phyloP scores from a whole-genome alignment of 2,329 filamentous ascomycete genomes.

The Cercospora sp. region DNA sequence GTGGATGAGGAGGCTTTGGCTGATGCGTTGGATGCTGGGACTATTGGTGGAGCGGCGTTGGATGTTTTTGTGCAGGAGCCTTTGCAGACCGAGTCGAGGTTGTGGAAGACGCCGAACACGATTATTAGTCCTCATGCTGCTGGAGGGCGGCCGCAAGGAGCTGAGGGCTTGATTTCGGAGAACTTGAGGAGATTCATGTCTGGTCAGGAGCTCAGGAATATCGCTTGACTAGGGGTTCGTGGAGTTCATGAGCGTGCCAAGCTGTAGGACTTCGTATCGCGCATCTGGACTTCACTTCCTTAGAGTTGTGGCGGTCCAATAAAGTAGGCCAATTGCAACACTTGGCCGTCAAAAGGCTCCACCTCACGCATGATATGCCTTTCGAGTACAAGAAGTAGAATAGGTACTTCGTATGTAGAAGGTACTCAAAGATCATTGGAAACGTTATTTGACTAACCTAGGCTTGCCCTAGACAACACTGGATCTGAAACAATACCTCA shows the following conservation, averaged over 20 bases:
- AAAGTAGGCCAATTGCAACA: neutral
- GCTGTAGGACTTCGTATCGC: neutral
- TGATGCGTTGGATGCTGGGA: conserved; percentile 47
- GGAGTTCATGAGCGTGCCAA: conserved; percentile 3
- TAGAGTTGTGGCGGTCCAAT: neutral
- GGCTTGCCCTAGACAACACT: neutral
- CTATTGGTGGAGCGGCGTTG: conserved; percentile 52
- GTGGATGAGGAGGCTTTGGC: conserved; percentile 53
- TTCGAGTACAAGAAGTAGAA: neutral
- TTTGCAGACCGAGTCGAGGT: conserved; percentile 48
- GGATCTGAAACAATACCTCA: neutral
- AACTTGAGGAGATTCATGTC: conserved; percentile 63
- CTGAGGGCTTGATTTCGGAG: conserved; percentile 60
- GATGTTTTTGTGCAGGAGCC: conserved; percentile 55
- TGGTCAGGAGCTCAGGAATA: conserved; percentile 60
- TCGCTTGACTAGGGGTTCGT: conserved; percentile 23
- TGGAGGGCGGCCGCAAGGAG: conserved; percentile 61
- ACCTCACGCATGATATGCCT: neutral
- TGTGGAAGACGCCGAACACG: conserved; percentile 56
- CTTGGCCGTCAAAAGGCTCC: neutral
- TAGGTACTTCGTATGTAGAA: neutral
- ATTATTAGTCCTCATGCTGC: conserved; percentile 60
- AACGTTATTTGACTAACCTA: neutral
- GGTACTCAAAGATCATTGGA: neutral
- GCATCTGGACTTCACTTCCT: neutral